Percentiles rank a stretch among this genome's conserved stretches.
These are phyloP conservation scores for Jimgerdemannia flammicorona DNA, from an alignment of 192 early-diverging fungal genomes.

Conservation along the genomic window DNA sequence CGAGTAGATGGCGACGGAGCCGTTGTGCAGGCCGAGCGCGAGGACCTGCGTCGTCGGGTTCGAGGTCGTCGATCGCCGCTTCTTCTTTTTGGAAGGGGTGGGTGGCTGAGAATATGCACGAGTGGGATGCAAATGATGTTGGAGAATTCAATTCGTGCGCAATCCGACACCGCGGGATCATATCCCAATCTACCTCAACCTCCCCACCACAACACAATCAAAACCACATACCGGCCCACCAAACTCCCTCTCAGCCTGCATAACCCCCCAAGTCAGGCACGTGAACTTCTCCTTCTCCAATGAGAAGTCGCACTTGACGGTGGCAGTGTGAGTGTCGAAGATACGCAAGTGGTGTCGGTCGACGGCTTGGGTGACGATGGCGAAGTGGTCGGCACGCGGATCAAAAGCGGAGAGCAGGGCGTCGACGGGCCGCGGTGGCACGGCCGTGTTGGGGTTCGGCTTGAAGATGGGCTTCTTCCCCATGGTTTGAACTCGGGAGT, in stretches of 20 bases:
- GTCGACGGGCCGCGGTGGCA: slow-evolving; percentile 26
- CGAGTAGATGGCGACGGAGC: slow-evolving; percentile 46
- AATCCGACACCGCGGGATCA: no score
- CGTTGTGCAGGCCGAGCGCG: slow-evolving; percentile 47
- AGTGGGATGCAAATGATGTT: neutral
- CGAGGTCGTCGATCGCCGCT: slow-evolving; percentile 12
- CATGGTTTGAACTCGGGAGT: neutral
- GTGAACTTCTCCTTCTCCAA: slow-evolving; percentile 47
- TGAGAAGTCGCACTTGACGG: slow-evolving; percentile 47
- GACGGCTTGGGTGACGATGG: slow-evolving; percentile 49
- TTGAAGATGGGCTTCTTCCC: slow-evolving; percentile 32
- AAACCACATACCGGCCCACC: no score
- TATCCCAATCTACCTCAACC: no score
- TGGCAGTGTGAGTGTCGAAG: slow-evolving; percentile 47
- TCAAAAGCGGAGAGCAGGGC: slow-evolving; percentile 34
- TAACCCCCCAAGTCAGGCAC: slow-evolving; percentile 41
- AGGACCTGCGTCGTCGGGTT: slow-evolving; percentile 30
- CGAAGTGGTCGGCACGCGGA: slow-evolving; percentile 37
- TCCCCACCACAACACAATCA: no score
- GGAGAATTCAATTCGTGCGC: neutral
- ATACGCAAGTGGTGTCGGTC: slow-evolving; percentile 53
- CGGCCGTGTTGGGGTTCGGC: slow-evolving; percentile 33
- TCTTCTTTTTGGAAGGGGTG: slow-evolving; percentile 34
- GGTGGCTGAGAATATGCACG: neutral
- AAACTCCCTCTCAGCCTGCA: neutral